phyloP scores from a whole-genome alignment of 2,329 filamentous ascomycete genomes.

The Pseudocercospora ulei region DNA sequence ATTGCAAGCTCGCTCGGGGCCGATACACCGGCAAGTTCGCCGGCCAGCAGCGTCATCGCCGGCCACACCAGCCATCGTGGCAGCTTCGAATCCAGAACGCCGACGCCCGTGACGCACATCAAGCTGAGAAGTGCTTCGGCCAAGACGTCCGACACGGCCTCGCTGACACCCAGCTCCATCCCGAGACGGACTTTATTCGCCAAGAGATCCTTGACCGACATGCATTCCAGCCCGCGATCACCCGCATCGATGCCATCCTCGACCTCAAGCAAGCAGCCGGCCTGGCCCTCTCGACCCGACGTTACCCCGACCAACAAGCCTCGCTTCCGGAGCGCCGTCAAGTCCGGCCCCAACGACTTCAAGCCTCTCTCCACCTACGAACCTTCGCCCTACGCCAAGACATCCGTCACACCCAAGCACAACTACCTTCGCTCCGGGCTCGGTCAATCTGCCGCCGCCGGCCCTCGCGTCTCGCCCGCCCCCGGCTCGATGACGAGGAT shows the following conservation, averaged over 20 bases:
- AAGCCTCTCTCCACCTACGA: constrained; percentile 31
- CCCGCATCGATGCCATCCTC: constrained; percentile 20
- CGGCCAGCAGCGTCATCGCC: constrained; percentile 53
- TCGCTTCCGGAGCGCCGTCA: constrained; percentile 23
- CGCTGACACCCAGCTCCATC: constrained; percentile 17
- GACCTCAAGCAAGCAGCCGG: constrained; percentile 17
- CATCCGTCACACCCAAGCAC: constrained; percentile 28
- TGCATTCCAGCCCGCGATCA: constrained; percentile 19
- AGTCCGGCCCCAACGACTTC: constrained; percentile 26
- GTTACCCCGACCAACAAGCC: constrained; percentile 22
- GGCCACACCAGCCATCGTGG: constrained; percentile 43
- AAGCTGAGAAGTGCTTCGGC: constrained; percentile 21
- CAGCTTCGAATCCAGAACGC: constrained; percentile 42
- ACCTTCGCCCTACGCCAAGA: constrained; percentile 32
- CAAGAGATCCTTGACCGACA: constrained; percentile 17
- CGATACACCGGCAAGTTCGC: constrained; percentile 53
- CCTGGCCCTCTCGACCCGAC: constrained; percentile 20
- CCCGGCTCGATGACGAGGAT: constrained; percentile 8
- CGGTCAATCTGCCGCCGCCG: constrained; percentile 14
- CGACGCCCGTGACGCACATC: constrained; percentile 30
- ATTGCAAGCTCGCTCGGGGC: constrained; percentile 54
- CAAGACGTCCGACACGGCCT: constrained; percentile 14
- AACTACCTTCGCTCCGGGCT: constrained; percentile 25
- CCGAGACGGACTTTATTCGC: constrained; percentile 20
- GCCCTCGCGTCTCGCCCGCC: constrained; percentile 10